These are phyloP conservation scores for Sclerotinia glacialis DNA, from an alignment of 2,329 filamentous ascomycete species.

Conservation along the genomic window DNA sequence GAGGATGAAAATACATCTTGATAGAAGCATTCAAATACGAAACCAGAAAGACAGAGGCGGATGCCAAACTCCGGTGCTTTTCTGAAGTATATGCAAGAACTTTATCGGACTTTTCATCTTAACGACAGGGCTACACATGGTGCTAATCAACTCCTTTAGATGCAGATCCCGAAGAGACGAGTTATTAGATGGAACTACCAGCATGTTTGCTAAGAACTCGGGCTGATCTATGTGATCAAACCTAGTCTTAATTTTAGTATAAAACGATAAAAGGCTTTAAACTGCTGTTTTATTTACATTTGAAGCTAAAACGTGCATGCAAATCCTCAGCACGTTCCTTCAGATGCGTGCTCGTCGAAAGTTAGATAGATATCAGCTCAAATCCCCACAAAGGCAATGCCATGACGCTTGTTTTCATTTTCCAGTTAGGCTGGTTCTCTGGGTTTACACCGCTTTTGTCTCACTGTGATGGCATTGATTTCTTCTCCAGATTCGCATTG, in stretches of 20 bases:
- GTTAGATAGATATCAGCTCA: not conserved
- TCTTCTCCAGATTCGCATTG: too few species aligned
- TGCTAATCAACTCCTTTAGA: not conserved
- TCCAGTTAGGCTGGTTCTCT: not conserved
- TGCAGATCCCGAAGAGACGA: not conserved
- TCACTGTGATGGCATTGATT: not conserved
- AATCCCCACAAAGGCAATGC: not conserved
- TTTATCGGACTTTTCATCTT: slow-evolving; percentile 3
- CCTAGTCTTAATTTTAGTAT: not conserved
- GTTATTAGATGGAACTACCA: slow-evolving; percentile 4
- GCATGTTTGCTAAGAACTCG: not conserved
- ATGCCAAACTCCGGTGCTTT: not conserved
- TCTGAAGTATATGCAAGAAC: slow-evolving; percentile 4
- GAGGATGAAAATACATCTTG: not conserved
- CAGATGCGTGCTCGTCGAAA: slow-evolving; percentile 1
- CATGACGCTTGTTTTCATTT: not conserved
- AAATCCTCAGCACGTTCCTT: slow-evolving; percentile 1
- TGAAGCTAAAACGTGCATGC: not conserved
- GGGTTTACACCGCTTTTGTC: not conserved
- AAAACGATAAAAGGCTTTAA: not conserved
- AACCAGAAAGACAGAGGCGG: not conserved
- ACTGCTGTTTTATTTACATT: not conserved
- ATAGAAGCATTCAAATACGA: not conserved
- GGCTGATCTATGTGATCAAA: slow-evolving; percentile 14
- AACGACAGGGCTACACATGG: not conserved